These are phyloP conservation scores for Puccinia triticina DNA, from an alignment of 1,284 basidiomycete species.

Conservation along the genomic window DNA sequence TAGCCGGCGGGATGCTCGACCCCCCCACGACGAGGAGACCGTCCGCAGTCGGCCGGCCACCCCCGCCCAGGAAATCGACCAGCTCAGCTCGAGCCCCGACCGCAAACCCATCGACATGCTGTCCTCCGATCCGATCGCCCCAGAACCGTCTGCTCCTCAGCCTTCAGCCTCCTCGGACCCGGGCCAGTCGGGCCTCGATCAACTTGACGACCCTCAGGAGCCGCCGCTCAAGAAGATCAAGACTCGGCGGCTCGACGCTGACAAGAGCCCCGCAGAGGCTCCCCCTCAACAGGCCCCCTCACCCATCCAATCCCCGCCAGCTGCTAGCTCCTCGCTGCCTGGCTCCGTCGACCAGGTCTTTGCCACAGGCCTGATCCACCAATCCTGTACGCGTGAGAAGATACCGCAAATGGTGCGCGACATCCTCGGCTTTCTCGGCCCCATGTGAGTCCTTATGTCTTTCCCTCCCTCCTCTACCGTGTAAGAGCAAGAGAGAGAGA, in stretches of 20 bases:
- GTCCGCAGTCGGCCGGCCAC: neutral
- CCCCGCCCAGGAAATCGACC: neutral
- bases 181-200: neutral
- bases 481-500: no score
- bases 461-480: no score
- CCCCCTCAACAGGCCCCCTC: neutral
- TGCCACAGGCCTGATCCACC: neutral
- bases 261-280: neutral
- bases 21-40: neutral
- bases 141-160: neutral
- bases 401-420: neutral
- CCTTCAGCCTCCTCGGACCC: neutral
- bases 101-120: constrained; percentile 6
- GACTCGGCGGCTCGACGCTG: neutral
- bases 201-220: neutral
- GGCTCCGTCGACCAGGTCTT: neutral
- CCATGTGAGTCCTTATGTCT: no score
- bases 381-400: neutral
- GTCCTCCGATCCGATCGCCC: neutral
- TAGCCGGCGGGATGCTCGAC: no score
- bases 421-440: neutral
- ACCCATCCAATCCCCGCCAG: neutral
- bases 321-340: neutral
- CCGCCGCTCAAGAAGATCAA: neutral
- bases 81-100: constrained; percentile 8